These are phyloP conservation scores for Beauveria medogensis DNA, from an alignment of 2,329 filamentous ascomycete species.

Conservation along the genomic window DNA sequence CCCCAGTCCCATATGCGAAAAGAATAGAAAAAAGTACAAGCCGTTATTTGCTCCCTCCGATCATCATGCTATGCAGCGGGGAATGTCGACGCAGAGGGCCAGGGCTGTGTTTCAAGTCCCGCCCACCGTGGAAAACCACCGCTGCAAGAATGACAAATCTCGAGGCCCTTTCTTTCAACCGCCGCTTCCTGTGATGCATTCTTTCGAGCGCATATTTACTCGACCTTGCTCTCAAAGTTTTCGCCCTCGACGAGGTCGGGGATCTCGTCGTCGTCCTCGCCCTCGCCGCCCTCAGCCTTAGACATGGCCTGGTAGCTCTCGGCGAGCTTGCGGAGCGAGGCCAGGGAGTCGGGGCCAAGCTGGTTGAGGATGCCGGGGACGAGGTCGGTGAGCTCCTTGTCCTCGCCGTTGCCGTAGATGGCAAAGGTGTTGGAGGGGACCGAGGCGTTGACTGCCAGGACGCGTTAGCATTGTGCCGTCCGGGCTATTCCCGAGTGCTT, in stretches of 20 bases:
- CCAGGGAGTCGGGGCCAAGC: constrained; percentile 95
- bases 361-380: constrained; percentile 99
- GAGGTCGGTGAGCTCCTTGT: constrained; percentile 99
- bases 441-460: constrained; percentile 74
- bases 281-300: constrained; percentile 78
- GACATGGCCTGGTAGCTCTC: constrained; percentile 99
- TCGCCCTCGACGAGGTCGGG: constrained; percentile 94
- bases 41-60: neutral
- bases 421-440: constrained; percentile 98
- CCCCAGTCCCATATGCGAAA: constrained; percentile 7
- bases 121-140: neutral
- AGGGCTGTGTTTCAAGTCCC: constrained; percentile 1
- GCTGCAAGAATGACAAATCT: neutral
- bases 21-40: constrained; percentile 4
- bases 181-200: neutral
- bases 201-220: constrained; percentile 49
- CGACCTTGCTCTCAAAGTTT: constrained; percentile 97
- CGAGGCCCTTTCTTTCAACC: neutral
- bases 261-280: constrained; percentile 90
- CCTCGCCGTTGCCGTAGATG: constrained; percentile 97
- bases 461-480: constrained; percentile 10
- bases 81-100: neutral
- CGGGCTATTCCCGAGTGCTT: neutral
- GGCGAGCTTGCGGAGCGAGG: constrained; percentile 93
- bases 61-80: neutral